Base-by-base conservation (phyloP, 306 rosid species). In the Echinosophora koreensis region DNA sequence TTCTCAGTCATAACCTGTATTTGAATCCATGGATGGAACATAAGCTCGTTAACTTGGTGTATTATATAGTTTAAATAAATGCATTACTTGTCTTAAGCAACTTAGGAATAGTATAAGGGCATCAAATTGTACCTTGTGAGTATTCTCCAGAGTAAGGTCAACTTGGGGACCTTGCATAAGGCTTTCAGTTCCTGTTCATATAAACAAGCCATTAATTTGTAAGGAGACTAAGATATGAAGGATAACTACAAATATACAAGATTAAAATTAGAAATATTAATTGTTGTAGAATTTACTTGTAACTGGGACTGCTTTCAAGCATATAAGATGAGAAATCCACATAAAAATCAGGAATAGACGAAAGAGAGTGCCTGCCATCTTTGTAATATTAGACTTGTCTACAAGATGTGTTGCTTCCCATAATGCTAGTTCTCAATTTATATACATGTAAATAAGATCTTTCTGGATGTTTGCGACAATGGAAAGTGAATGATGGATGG, bases 261-360 rank as follows among this genome's bases (percentile, higher is more conserved):
- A 82, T 18, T 14, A 72, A 60, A 69, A 76, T 41, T 62, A 73
- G 17, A 60, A 50, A 18, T 41, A 18, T 41, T 22, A 22, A 13
- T 12, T 18, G 8, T 13, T 27, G 57, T 4, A 37, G 32, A 79
- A 66, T 32, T 84, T 89, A 92, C 95, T 90, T 86, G 97, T 84
- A 64, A 83, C 74, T 38, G 97, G 98, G 81, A 89, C 87, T 71
- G 93, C 97, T 72, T 85, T 86, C 54, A 85, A 83, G 87, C 71
- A 74, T 18, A 82, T 14, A 37, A 90, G 89, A 73, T 79, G 85
- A 75, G 85, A 88, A 80, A 92, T 65, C 42, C 86, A 86, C 6
- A 92, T 81, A 35, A 86, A 59, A 38, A 95, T 69, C 52, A 95
- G 66, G 17, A 95, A 86, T 10, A 92, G 58, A 77, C 76, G 88